Conservation (phyloP, 768 basidiomycete species). For the Leccinum fibrillosum region DNA sequence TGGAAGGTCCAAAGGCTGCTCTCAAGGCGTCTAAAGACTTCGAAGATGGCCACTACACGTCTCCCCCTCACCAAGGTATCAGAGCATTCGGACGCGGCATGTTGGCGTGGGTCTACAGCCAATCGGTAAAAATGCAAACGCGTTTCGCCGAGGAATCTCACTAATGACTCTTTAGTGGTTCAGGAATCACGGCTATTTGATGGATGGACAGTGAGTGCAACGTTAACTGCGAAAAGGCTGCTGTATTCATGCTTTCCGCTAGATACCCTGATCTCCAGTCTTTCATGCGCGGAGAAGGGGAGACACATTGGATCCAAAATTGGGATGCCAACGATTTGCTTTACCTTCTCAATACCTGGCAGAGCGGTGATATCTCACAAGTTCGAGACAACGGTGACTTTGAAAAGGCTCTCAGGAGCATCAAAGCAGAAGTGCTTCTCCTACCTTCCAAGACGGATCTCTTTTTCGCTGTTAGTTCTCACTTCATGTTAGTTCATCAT, state of each 20-base stretch:
- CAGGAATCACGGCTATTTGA: slow-evolving; percentile 42
- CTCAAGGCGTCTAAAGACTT: slow-evolving; percentile 52
- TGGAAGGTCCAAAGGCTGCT: slow-evolving; percentile 55
- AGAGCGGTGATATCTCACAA: slow-evolving; percentile 45
- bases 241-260: neutral
- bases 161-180: slow-evolving; percentile 42
- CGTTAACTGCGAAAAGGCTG: neutral
- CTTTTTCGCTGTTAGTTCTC: slow-evolving; percentile 45
- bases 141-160: slow-evolving; percentile 65
- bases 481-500: neutral
- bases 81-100: slow-evolving; percentile 56
- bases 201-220: slow-evolving; percentile 35
- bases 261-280: slow-evolving; percentile 46
- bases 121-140: slow-evolving; percentile 62
- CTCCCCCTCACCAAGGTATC: slow-evolving; percentile 43
- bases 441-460: slow-evolving; percentile 58
- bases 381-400: slow-evolving; percentile 44
- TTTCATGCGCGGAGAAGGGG: slow-evolving; percentile 50
- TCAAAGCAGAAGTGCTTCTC: slow-evolving; percentile 51
- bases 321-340: slow-evolving; percentile 59
- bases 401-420: slow-evolving; percentile 35
- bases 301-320: slow-evolving; percentile 36
- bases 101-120: slow-evolving; percentile 53
- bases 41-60: slow-evolving; percentile 48
- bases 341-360: slow-evolving; percentile 48